Evolutionary conservation across 345 rosid genomes (phyloP).

Genomic region (Orychophragmus violaceus): DNA sequence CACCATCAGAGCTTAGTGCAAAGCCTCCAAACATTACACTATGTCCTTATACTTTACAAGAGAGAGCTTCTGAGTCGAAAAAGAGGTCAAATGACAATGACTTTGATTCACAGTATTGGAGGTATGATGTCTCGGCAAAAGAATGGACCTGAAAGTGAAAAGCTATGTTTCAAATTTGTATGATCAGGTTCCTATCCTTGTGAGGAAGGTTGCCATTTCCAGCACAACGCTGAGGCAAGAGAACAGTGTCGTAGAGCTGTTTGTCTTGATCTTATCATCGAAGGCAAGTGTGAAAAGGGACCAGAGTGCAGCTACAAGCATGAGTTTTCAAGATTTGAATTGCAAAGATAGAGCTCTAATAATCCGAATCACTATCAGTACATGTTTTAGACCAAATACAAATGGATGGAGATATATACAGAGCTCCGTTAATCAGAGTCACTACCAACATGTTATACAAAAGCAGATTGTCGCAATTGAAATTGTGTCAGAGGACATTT

Average conservation of each 20-base stretch:
- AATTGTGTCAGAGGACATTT: too few species aligned
- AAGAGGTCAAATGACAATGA: conserved; percentile 46
- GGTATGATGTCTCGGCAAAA: conserved; percentile 81
- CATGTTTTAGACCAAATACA: too few species aligned
- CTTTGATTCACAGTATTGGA: conserved; percentile 82
- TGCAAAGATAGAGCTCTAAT: too few species aligned
- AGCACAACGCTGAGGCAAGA: conserved; percentile 68
- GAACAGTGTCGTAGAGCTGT: conserved; percentile 82
- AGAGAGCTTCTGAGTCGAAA: conserved; percentile 43
- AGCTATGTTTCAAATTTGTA: conserved; percentile 71
- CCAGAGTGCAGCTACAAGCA: conserved; percentile 91
- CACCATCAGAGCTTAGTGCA: conserved; percentile 62
- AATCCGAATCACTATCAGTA: too few species aligned
- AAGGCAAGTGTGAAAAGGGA: conserved; percentile 91
- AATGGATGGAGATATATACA: too few species aligned
- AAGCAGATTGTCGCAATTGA: too few species aligned
- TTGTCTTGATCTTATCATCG: conserved; percentile 86
- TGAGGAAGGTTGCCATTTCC: conserved; percentile 65
- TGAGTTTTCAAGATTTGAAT: conserved; percentile 50
- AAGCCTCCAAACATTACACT: conserved; percentile 65
- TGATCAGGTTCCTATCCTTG: conserved; percentile 79
- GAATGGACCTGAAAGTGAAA: conserved; percentile 56
- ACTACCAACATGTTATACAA: too few species aligned
- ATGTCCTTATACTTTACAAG: conserved; percentile 52
- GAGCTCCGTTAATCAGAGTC: too few species aligned